A percentile compares a stretch with the other conserved stretches of the same genome.
Evolutionary conservation across 1,284 basidiomycete species (phyloP).

Genomic region (Coniophora puteana): DNA sequence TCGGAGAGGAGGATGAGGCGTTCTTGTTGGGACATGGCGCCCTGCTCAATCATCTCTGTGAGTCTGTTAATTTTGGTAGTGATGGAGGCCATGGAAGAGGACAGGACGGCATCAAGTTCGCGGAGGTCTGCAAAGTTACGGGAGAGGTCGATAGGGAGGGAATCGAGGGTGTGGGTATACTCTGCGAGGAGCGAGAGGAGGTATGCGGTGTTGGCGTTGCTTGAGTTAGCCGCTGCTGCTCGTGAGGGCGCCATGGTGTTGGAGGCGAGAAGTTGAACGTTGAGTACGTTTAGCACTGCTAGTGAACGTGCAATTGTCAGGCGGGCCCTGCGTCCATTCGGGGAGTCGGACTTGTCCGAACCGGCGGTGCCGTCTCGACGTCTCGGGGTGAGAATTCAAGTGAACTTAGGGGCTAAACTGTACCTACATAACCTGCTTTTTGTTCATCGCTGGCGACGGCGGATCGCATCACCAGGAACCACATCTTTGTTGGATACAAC

Average conservation of each 20-base stretch:
- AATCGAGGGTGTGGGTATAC: slow-evolving; percentile 90
- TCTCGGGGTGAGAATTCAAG: too few relatives aligned
- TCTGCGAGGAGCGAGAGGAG: slow-evolving; percentile 71
- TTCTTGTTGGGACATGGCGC: slow-evolving; percentile 65
- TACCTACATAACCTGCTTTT: too few relatives aligned
- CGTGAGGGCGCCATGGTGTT: slow-evolving; percentile 28
- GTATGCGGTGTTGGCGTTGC: slow-evolving; percentile 45
- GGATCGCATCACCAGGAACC: too few relatives aligned
- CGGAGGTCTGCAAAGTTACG: slow-evolving; percentile 93
- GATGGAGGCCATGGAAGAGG: slow-evolving; percentile 78
- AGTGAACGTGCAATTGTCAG: too few relatives aligned
- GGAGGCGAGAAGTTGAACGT: not conserved
- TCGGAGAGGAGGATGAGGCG: slow-evolving; percentile 87
- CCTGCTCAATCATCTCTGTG: slow-evolving; percentile 74
- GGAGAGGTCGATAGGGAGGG: slow-evolving; percentile 92
- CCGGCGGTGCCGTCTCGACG: slow-evolving; percentile 19
- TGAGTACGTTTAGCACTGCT: not conserved
- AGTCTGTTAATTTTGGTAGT: slow-evolving; percentile 75
- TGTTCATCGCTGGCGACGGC: too few relatives aligned
- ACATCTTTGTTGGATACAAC: too few relatives aligned
- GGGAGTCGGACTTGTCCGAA: slow-evolving; percentile 28
- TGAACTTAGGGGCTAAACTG: too few relatives aligned
- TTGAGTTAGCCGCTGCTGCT: slow-evolving; percentile 25
- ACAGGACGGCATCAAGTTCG: slow-evolving; percentile 96
- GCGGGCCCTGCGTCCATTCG: too few relatives aligned